Evolutionary conservation across 2,329 filamentous ascomycete genomes (phyloP).

Genomic region (Arthrinium puccinioides): DNA sequence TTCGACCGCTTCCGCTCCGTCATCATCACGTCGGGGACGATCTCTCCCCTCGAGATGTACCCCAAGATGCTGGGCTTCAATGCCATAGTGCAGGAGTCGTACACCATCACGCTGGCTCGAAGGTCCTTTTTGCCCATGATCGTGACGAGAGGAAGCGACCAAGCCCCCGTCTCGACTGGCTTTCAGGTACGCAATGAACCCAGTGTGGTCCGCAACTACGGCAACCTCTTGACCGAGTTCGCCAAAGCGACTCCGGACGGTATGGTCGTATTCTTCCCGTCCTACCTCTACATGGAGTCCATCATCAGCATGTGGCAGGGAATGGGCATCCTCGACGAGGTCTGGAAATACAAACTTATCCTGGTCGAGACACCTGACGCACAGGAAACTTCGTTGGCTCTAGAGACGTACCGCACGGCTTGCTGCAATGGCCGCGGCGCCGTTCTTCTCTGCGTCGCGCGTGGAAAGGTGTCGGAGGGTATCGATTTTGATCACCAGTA

Average conservation of each 20-base stretch:
- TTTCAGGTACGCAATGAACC: conserved; percentile 96
- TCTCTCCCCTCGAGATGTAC: conserved; percentile 97
- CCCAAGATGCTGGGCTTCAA: conserved; percentile 95
- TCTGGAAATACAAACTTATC: conserved; percentile 99
- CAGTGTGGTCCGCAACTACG: conserved; percentile 95
- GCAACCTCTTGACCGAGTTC: conserved; percentile 87
- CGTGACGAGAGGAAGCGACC: conserved; percentile 89
- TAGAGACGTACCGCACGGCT: conserved; percentile 95
- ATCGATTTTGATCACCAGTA: conserved; percentile 99
- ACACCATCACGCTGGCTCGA: conserved; percentile 90
- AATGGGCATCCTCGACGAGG: conserved; percentile 94
- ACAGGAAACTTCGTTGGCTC: conserved; percentile 89
- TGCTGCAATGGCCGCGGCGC: conserved; percentile 96
- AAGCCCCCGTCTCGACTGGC: conserved; percentile 84
- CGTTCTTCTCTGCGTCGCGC: conserved; percentile 86
- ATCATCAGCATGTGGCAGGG: conserved; percentile 99
- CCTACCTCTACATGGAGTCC: conserved; percentile 97
- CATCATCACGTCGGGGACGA: conserved; percentile 95
- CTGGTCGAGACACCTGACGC: conserved; percentile 96
- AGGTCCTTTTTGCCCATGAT: conserved; percentile 98
- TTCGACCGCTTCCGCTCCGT: conserved; percentile 97
- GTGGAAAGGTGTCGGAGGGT: conserved; percentile 94
- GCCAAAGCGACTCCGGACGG: conserved; percentile 93
- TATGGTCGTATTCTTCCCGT: conserved; percentile 98
- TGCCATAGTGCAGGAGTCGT: conserved; percentile 92